phyloP scores from a whole-genome alignment of 768 basidiomycete species.

The Pleurotus tuoliensis region DNA sequence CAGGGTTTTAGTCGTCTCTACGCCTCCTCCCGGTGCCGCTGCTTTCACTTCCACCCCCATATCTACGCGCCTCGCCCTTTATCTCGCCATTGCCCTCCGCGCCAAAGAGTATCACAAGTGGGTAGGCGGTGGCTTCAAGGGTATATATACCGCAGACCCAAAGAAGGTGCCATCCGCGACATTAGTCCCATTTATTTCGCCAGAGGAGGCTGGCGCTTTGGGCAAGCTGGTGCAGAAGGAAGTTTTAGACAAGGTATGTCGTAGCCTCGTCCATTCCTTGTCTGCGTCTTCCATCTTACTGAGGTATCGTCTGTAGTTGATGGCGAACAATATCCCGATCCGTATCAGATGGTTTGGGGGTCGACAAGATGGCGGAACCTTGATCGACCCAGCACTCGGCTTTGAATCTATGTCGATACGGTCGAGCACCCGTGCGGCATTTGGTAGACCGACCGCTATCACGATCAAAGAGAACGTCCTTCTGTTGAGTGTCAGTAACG shows the following conservation, averaged over 20 bases:
- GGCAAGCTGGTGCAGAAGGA: neutral
- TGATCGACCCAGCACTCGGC: conserved; percentile 3
- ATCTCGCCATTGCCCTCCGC: neutral
- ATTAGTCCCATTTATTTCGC: conserved; percentile 2
- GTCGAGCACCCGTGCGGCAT: neutral
- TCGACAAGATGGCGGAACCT: neutral
- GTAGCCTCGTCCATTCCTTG: neutral
- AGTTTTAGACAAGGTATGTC: neutral
- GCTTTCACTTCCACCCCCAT: neutral
- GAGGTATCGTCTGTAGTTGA: neutral
- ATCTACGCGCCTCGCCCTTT: neutral
- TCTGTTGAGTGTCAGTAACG: neutral
- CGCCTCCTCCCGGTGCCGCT: neutral
- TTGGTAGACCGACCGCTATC: neutral
- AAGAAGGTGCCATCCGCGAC: conserved; percentile 1
- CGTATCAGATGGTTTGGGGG: neutral
- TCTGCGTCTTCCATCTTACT: neutral
- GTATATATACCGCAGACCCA: conserved; percentile 4
- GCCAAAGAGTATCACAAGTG: conserved; percentile 3
- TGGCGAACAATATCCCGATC: neutral
- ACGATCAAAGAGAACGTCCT: conserved; percentile 3
- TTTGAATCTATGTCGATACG: neutral
- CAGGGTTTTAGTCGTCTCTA: neutral
- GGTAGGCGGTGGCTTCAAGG: neutral
- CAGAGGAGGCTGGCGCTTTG: neutral